Evolutionary conservation across 306 rosid genomes (phyloP).

Genomic region (Fragaria nilgerrensis): DNA sequence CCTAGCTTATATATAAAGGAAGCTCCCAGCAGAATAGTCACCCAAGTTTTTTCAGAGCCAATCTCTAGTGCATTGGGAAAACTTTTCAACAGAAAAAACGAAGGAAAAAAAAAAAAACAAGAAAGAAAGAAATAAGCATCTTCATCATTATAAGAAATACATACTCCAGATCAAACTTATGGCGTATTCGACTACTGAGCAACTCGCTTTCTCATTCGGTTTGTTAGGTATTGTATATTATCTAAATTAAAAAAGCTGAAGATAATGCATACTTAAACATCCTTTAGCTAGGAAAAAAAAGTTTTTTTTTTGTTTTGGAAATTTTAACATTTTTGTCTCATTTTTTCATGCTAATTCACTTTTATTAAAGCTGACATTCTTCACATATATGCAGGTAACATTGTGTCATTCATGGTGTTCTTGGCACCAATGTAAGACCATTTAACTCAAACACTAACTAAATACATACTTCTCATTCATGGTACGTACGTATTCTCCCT

Average conservation of each 20-base stretch:
- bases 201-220: constrained; percentile 53
- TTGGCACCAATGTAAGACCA: constrained; percentile 67
- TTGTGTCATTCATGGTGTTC: constrained; percentile 67
- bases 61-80: not conserved
- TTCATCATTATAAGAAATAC: not conserved
- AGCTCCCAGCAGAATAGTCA: not conserved
- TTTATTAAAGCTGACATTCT: not conserved
- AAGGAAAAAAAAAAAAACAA: no score
- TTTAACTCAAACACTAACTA: not conserved
- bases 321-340: not conserved
- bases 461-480: not conserved
- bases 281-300: not conserved
- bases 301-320: not conserved
- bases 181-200: constrained; percentile 30
- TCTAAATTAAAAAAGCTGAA: not conserved
- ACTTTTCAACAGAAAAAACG: not conserved
- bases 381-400: constrained; percentile 42
- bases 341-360: not conserved
- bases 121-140: not conserved
- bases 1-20: not conserved
- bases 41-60: not conserved
- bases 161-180: constrained; percentile 1
- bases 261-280: not conserved
- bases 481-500: not conserved
- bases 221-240: constrained; percentile 42